Base-by-base conservation (phyloP, 306 rosid genomes). In the Luffa acutangula region DNA sequence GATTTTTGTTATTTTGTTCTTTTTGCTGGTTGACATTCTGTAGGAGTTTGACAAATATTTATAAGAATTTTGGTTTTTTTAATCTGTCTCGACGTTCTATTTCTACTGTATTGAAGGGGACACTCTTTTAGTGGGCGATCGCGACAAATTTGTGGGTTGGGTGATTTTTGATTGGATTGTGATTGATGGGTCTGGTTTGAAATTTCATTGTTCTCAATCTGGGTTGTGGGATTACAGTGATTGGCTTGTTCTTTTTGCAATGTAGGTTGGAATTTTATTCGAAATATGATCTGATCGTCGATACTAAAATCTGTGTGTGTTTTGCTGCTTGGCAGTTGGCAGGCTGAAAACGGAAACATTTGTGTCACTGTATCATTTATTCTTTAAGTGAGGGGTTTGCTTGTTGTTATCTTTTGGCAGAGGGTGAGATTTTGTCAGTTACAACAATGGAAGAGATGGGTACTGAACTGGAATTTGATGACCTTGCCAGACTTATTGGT, bases 401-500 rank as follows among this genome's bases (percentile, higher is more conserved):
- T 57, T 58, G 20, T 57, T 58, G 20, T 48, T 34, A 72, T 78
- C 49, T 43, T 75, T 15, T 37, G 36, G 7, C 37, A 76, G 43
- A 54, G 48, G 76, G 65, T 65, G 45, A 36, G 33, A 42, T 75
- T 33, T 56, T 76, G n/a, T 60, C 5, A 37, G 4, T 59, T 57
- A 13, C 11, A 62, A 46, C 39, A 62, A 77, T 78, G 80, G 80
- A 78, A 46, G 73, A 78, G 20, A 78, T 73, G 56, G 71, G 79
- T 80, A 83, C 49, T 64, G 84, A 77, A 69, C 59, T 72, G 3
- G 85, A 89, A 80, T 83, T 75, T 53, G 89, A 87, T 53, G 92
- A 89, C 65, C 46, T 89, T 39, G 89, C 84, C 76, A 85, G 69
- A 71, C 85, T 85, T 53, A 86, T 87, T 31, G 86, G 89, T 20